Conservation (phyloP, 768 basidiomycete species). For the Lactarius deliciosus region DNA sequence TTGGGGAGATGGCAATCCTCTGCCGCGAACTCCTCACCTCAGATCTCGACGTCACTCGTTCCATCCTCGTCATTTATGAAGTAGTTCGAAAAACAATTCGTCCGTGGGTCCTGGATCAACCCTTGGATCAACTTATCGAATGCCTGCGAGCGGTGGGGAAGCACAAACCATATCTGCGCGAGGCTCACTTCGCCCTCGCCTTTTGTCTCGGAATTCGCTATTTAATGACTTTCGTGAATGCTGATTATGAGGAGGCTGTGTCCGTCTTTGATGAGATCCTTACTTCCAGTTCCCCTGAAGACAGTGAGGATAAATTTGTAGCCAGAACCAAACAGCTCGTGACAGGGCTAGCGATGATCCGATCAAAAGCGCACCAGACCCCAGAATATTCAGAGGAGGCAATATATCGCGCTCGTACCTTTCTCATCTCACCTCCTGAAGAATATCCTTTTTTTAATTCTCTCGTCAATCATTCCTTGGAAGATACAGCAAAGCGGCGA, state of each 20-base stretch:
- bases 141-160: background rate
- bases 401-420: background rate
- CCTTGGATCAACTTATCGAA: background rate
- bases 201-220: background rate
- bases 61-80: background rate
- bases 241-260: background rate
- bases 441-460: background rate
- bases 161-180: background rate
- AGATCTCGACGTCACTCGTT: background rate
- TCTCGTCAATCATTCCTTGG: background rate
- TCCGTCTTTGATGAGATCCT: background rate
- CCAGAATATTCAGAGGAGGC: slow-evolving; percentile 5
- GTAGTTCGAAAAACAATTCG: background rate
- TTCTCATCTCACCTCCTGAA: background rate
- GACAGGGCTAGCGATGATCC: background rate
- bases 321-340: background rate
- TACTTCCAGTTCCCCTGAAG: background rate
- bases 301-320: background rate
- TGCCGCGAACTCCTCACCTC: background rate
- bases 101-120: background rate
- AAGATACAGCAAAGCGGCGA: too few relatives aligned
- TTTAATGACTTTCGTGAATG: background rate
- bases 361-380: background rate
- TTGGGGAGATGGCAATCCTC: background rate
- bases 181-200: background rate